phyloP scores from a whole-genome alignment of 306 rosid genomes.

The Pterocarpus santalinus region DNA sequence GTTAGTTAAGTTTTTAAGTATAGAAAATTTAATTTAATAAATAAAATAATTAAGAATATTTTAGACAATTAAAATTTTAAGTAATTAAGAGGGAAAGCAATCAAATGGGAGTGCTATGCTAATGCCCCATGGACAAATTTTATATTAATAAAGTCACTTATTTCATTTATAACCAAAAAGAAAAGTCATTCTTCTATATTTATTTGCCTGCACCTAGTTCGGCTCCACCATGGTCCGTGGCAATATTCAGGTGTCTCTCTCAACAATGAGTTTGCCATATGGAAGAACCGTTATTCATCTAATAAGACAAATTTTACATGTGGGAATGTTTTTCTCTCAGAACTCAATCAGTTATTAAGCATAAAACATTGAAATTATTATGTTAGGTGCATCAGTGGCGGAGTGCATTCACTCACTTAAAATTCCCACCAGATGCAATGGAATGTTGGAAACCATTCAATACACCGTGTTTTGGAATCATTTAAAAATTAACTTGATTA shows the following conservation, averaged over 20 bases:
- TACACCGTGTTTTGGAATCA: not conserved
- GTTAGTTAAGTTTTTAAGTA: too few relatives aligned
- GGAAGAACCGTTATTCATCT: slow-evolving; percentile 35
- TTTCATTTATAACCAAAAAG: not conserved
- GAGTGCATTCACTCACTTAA: slow-evolving; percentile 20
- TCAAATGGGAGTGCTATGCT: too few relatives aligned
- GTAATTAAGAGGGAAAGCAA: too few relatives aligned
- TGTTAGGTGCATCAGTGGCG: slow-evolving; percentile 29
- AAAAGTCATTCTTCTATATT: not conserved
- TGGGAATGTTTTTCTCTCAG: slow-evolving; percentile 17
- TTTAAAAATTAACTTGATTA: too few relatives aligned
- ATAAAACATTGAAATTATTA: slow-evolving; percentile 18
- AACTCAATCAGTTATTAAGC: not conserved
- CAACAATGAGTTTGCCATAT: slow-evolving; percentile 39
- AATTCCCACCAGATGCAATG: not conserved
- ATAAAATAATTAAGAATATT: too few relatives aligned
- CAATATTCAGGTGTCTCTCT: not conserved
- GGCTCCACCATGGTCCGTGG: slow-evolving; percentile 23
- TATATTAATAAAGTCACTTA: too few relatives aligned
- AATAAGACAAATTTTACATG: slow-evolving; percentile 46
- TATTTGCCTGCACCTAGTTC: slow-evolving; percentile 3
- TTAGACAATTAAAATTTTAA: too few relatives aligned
- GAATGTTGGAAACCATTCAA: not conserved
- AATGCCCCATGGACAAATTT: too few relatives aligned
- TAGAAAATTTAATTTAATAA: too few relatives aligned